Percentiles rank a stretch among this genome's conserved stretches.
Evolutionary conservation across 176 grass and related monocot species (phyloP).

Genomic region (Cenchrus fungigraminus): DNA sequence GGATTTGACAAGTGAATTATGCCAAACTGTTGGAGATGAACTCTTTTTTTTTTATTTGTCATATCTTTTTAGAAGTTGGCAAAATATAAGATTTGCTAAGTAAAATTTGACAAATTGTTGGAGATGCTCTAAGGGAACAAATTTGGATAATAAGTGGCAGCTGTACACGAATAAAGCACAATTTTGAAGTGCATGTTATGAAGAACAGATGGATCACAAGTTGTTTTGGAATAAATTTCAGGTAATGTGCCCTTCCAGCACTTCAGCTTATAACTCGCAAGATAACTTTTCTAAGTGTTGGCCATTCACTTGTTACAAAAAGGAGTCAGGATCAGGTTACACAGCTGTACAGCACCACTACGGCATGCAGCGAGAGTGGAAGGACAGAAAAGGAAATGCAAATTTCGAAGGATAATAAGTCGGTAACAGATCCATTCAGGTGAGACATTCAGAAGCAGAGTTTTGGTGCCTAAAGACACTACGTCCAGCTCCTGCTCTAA

Average conservation of each 20-base stretch:
- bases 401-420: background rate
- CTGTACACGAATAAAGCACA: background rate
- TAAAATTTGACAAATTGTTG: no score
- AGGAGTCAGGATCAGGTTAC: background rate
- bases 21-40: no score
- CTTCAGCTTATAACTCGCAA: background rate
- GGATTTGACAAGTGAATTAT: no score
- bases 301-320: background rate
- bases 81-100: no score
- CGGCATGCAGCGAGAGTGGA: background rate
- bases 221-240: background rate
- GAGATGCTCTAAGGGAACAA: background rate
- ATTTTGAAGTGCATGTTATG: background rate
- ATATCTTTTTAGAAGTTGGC: no score
- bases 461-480: background rate
- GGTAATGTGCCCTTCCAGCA: background rate
- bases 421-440: conserved; percentile 2
- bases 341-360: background rate
- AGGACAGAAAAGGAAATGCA: conserved; percentile 1
- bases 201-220: background rate
- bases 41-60: no score
- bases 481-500: background rate
- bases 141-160: background rate
- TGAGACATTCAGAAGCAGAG: background rate
- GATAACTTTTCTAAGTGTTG: no score